These are phyloP conservation scores for Dentipellis sp. DNA, from an alignment of 768 basidiomycete genomes.

Conservation along the genomic window DNA sequence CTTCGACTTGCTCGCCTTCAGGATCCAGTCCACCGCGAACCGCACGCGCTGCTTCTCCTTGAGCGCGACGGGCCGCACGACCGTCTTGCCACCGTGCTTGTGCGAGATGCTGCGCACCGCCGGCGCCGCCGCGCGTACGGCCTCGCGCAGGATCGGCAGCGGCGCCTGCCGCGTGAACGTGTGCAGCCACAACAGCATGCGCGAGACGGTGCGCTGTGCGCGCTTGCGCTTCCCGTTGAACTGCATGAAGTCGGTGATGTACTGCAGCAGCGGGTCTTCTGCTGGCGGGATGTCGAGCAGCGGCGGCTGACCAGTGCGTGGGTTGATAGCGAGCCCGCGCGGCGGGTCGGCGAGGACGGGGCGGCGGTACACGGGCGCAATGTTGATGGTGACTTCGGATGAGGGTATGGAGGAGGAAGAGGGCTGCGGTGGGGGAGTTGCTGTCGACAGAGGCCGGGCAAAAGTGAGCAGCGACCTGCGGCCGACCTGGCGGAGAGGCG, in stretches of 20 bases:
- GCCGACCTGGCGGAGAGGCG: slow-evolving; percentile 1
- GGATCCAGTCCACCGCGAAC: slow-evolving; percentile 62
- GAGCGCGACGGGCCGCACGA: slow-evolving; percentile 59
- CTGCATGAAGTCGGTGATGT: slow-evolving; percentile 55
- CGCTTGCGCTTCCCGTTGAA: slow-evolving; percentile 54
- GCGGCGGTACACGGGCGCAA: neutral
- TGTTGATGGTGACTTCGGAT: neutral
- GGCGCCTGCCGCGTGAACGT: slow-evolving; percentile 70
- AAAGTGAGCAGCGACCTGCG: slow-evolving; percentile 3
- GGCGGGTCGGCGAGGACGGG: no score
- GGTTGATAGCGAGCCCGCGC: neutral
- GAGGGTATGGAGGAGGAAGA: neutral
- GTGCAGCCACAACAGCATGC: slow-evolving; percentile 65
- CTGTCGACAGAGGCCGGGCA: slow-evolving; percentile 7
- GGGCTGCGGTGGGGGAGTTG: neutral
- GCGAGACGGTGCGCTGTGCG: slow-evolving; percentile 45
- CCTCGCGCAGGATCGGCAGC: slow-evolving; percentile 68
- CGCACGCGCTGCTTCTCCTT: slow-evolving; percentile 73
- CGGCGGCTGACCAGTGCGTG: slow-evolving; percentile 2
- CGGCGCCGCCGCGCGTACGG: slow-evolving; percentile 61
- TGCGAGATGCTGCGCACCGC: slow-evolving; percentile 53
- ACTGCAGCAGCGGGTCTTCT: slow-evolving; percentile 64
- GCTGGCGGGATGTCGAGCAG: slow-evolving; percentile 54
- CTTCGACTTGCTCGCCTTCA: slow-evolving; percentile 49
- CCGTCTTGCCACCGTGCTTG: slow-evolving; percentile 55